A percentile compares a stretch with the other conserved stretches of the same genome.
Evolutionary conservation across 768 basidiomycete genomes (phyloP).

Genomic region (Xerocomus spinulosus): DNA sequence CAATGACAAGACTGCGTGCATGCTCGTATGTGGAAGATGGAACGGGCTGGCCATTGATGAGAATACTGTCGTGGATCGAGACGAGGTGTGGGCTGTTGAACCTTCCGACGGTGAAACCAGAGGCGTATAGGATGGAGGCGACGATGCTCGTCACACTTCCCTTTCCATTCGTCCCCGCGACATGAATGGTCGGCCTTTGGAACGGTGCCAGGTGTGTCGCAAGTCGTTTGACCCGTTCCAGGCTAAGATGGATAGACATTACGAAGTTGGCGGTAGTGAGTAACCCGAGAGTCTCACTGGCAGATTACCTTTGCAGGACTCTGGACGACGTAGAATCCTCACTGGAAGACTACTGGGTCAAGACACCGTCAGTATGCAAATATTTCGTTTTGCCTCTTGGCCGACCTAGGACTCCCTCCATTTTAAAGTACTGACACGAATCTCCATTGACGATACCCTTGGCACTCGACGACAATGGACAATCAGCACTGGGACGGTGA

Average conservation of each 20-base stretch:
- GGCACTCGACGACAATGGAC: too few species aligned
- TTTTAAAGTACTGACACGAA: too few species aligned
- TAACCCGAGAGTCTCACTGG: too few species aligned
- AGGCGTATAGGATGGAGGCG: constrained; percentile 63
- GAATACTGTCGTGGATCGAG: constrained; percentile 69
- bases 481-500: too few species aligned
- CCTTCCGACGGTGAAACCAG: constrained; percentile 61
- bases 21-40: constrained; percentile 41
- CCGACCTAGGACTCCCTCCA: too few species aligned
- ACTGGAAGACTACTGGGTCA: too few species aligned
- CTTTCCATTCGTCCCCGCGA: constrained; percentile 97
- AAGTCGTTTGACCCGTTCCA: constrained; percentile 54
- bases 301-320: too few species aligned
- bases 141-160: constrained; percentile 86
- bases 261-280: too few species aligned
- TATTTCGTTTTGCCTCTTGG: too few species aligned
- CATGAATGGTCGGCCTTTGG: constrained; percentile 78
- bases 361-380: too few species aligned
- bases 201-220: constrained; percentile 54
- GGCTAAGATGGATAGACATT: constrained; percentile 67
- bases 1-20: constrained; percentile 46
- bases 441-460: too few species aligned
- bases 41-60: constrained; percentile 57
- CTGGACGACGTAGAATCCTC: too few species aligned
- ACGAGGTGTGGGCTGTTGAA: constrained; percentile 95